phyloP scores from a whole-genome alignment of 2,329 filamentous ascomycete genomes.

The Lecanicillium sp. region DNA sequence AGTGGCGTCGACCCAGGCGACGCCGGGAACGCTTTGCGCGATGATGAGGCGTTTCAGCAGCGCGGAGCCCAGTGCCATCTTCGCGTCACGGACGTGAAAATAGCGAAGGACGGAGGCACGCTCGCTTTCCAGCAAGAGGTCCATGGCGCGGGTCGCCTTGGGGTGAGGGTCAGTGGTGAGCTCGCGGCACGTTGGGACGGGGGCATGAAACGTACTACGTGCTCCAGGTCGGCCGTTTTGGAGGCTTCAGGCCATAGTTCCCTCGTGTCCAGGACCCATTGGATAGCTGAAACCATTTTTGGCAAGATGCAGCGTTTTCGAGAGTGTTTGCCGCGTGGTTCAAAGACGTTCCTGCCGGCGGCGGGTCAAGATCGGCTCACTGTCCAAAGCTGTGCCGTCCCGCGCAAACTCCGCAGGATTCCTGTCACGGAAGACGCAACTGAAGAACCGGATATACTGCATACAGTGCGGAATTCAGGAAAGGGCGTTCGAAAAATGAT shows the following conservation, averaged over 20 bases:
- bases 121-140: conserved; percentile 49
- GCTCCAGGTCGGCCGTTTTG: conserved; percentile 42
- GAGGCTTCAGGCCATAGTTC: conserved; percentile 48
- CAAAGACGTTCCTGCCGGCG: too few species aligned
- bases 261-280: conserved; percentile 59
- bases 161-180: conserved; percentile 4
- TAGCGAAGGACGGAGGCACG: conserved; percentile 52
- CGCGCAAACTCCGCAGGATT: too few species aligned
- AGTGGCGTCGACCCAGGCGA: conserved; percentile 55
- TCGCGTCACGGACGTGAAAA: conserved; percentile 64
- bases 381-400: too few species aligned
- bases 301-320: background rate
- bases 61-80: conserved; percentile 65
- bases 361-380: too few species aligned
- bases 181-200: background rate
- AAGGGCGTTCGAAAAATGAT: too few species aligned
- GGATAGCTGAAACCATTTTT: conserved; percentile 33
- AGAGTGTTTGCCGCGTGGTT: too few species aligned
- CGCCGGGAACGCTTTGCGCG: conserved; percentile 43
- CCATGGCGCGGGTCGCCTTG: conserved; percentile 49
- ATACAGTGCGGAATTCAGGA: too few species aligned
- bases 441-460: too few species aligned
- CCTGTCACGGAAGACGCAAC: too few species aligned
- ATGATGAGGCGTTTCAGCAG: conserved; percentile 69
- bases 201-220: conserved; percentile 32